Conservation (phyloP, 495 filamentous ascomycete genomes). For the Penicillium cosmopolitanum region DNA sequence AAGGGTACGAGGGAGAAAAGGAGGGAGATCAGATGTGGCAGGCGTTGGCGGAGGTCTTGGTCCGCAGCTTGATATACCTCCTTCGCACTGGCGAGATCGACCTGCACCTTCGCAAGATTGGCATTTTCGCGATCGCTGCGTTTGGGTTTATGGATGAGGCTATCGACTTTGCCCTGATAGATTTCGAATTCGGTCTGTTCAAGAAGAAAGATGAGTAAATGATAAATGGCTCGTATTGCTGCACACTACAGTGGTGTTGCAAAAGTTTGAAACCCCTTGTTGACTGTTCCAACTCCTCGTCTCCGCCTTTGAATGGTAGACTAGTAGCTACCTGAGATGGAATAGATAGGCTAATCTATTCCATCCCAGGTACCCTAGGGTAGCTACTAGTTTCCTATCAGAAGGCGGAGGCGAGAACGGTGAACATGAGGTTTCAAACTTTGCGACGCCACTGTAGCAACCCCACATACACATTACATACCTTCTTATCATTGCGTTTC, state of each 20-base stretch:
- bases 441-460: too few species aligned
- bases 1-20: constrained; percentile 80
- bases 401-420: too few species aligned
- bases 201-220: too few species aligned
- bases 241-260: too few species aligned
- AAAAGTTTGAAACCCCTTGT: too few species aligned
- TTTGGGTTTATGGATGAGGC: constrained; percentile 69
- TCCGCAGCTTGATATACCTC: constrained; percentile 84
- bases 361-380: too few species aligned
- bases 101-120: constrained; percentile 74
- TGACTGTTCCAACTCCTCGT: too few species aligned
- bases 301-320: too few species aligned
- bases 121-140: constrained; percentile 79
- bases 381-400: neutral
- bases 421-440: too few species aligned
- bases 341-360: too few species aligned
- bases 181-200: constrained; percentile 78
- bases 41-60: constrained; percentile 71
- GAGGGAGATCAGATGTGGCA: constrained; percentile 76
- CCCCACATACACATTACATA: constrained; percentile 26
- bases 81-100: constrained; percentile 68
- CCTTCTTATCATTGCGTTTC: constrained; percentile 85
- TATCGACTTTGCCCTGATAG: constrained; percentile 72
- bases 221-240: too few species aligned
- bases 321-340: too few species aligned